A percentile compares a stretch with the other conserved stretches of the same genome.
Conservation (phyloP, 2,329 filamentous ascomycete genomes). For the Scedosporium boydii region DNA sequence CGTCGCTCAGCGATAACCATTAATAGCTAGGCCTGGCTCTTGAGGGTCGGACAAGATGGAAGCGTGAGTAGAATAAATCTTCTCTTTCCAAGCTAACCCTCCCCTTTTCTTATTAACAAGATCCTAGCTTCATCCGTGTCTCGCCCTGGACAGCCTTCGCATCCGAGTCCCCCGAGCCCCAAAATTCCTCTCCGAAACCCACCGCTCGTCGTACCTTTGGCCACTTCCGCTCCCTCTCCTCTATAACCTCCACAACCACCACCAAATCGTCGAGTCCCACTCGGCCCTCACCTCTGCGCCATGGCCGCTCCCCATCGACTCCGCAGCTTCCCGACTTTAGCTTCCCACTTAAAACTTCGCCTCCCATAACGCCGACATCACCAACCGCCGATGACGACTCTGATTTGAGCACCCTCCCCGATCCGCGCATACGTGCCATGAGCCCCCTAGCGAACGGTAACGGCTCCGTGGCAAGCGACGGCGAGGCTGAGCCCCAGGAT, state of each 20-base stretch:
- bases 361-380: conserved; percentile 24
- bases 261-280: conserved; percentile 28
- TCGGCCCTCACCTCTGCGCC: conserved; percentile 26
- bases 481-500: conserved; percentile 47
- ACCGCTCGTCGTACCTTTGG: conserved; percentile 27
- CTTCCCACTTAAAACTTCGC: conserved; percentile 24
- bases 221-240: conserved; percentile 45
- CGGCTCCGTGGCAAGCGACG: conserved; percentile 18
- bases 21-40: neutral
- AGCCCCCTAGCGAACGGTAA: conserved; percentile 31
- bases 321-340: conserved; percentile 22
- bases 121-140: conserved; percentile 1
- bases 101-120: neutral
- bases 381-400: conserved; percentile 36
- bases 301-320: conserved; percentile 20
- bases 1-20: neutral
- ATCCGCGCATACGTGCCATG: conserved; percentile 46
- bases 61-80: neutral
- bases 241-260: conserved; percentile 40
- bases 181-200: conserved; percentile 16
- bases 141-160: conserved; percentile 2
- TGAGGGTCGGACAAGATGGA: neutral
- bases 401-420: conserved; percentile 61
- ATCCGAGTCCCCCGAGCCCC: neutral
- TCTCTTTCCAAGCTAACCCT: neutral